phyloP scores from a whole-genome alignment of 257 asterid genomes.

The Solanum infundibuliforme region DNA sequence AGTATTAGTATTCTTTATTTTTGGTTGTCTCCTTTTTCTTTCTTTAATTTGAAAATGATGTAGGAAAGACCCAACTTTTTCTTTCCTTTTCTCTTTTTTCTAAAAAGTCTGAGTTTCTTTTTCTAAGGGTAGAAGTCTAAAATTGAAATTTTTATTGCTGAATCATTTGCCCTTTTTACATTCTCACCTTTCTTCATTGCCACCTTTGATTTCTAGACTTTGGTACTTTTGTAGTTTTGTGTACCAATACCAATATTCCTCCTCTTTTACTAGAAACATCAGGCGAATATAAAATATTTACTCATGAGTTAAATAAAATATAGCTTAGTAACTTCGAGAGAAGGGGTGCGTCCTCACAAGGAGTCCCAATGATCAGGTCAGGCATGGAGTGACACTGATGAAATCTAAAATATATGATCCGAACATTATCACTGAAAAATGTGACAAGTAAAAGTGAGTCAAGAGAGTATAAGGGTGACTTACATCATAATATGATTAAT shows the following conservation, averaged over 20 bases:
- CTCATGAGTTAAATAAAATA: not conserved
- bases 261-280: not conserved
- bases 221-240: not conserved
- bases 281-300: not conserved
- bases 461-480: not conserved
- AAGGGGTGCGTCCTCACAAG: not conserved
- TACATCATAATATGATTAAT: not conserved
- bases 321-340: not conserved
- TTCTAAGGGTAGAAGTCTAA: not conserved
- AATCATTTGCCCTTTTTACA: not conserved
- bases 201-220: not conserved
- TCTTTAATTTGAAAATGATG: conserved; percentile 1
- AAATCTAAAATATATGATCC: too few relatives aligned
- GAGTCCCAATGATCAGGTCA: not conserved
- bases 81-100: not conserved
- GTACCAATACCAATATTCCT: not conserved
- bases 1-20: not conserved
- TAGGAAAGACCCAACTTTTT: not conserved
- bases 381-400: not conserved
- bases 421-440: too few relatives aligned
- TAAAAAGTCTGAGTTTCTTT: not conserved
- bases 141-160: not conserved
- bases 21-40: not conserved
- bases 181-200: not conserved
- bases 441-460: not conserved